Evolutionary conservation across 805 yeast species (phyloP).

Genomic region (Metschnikowia matae): DNA sequence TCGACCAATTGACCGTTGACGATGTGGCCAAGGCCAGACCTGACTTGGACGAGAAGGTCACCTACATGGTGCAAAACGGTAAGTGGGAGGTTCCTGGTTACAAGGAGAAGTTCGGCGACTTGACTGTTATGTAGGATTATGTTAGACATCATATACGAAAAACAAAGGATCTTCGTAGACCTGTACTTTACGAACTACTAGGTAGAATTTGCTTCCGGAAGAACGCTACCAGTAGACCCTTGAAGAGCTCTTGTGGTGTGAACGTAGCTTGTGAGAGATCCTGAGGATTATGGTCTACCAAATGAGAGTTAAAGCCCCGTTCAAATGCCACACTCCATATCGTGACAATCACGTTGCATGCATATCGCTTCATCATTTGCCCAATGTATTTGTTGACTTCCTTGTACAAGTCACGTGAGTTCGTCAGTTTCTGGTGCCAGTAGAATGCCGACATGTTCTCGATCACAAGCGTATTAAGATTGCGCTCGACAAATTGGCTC

Average conservation of each 20-base stretch:
- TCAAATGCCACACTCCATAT: conserved; percentile 29
- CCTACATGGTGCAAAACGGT: conserved; percentile 92
- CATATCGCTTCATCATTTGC: conserved; percentile 15
- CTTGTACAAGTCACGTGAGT: conserved; percentile 10
- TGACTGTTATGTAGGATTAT: conserved; percentile 73
- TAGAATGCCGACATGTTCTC: conserved; percentile 34
- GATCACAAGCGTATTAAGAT: conserved; percentile 22
- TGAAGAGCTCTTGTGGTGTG: conserved; percentile 10
- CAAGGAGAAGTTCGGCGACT: conserved; percentile 96
- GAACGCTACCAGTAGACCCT: not conserved
- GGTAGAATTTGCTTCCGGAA: not conserved
- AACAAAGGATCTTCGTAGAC: not conserved
- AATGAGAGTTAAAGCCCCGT: conserved; percentile 23
- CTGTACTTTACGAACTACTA: not conserved
- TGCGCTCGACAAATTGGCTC: not conserved
- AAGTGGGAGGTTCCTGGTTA: conserved; percentile 98
- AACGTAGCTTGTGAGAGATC: conserved; percentile 7
- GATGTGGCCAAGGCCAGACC: conserved; percentile 95
- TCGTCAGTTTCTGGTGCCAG: conserved; percentile 24
- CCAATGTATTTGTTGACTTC: conserved; percentile 13
- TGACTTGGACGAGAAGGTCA: conserved; percentile 93
- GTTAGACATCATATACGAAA: conserved; percentile 2
- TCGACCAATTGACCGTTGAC: conserved; percentile 93
- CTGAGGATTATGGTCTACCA: not conserved
- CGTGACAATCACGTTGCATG: conserved; percentile 28